Evolutionary conservation across 2,329 filamentous ascomycete genomes (phyloP).

Genomic region (Neoscytalidium dimidiatum): DNA sequence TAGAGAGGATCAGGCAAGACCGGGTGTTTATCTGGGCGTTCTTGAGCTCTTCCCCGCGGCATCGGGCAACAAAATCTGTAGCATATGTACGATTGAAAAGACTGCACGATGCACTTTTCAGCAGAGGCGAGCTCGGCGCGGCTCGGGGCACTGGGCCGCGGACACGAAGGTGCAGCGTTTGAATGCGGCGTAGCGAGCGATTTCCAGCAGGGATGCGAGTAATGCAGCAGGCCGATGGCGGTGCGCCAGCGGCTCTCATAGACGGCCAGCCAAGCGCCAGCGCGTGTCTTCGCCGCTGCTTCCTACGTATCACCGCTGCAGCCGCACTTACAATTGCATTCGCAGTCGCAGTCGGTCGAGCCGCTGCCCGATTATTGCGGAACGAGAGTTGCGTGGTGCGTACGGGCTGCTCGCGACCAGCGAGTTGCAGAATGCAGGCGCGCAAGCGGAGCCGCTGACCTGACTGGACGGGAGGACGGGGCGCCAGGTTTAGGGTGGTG

Average conservation of each 20-base stretch:
- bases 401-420: neutral
- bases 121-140: neutral
- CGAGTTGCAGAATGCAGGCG: neutral
- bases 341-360: no score
- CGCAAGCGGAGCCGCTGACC: neutral
- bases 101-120: neutral
- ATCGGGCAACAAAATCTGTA: conserved; percentile 16
- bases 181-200: conserved; percentile 11
- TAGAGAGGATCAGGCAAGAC: conserved; percentile 10
- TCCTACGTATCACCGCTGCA: no score
- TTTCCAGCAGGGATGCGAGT: conserved; percentile 13
- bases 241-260: neutral
- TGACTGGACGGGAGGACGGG: no score
- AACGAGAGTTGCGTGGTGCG: no score
- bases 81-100: conserved; percentile 18
- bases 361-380: no score
- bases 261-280: neutral
- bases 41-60: conserved; percentile 10
- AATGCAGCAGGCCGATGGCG: conserved; percentile 7
- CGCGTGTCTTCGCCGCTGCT: neutral
- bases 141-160: neutral
- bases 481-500: neutral
- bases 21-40: conserved; percentile 15
- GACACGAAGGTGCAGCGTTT: conserved; percentile 17
- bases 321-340: no score